phyloP scores from a whole-genome alignment of 2,329 filamentous ascomycete species.

The Colletotrichum orbiculare region DNA sequence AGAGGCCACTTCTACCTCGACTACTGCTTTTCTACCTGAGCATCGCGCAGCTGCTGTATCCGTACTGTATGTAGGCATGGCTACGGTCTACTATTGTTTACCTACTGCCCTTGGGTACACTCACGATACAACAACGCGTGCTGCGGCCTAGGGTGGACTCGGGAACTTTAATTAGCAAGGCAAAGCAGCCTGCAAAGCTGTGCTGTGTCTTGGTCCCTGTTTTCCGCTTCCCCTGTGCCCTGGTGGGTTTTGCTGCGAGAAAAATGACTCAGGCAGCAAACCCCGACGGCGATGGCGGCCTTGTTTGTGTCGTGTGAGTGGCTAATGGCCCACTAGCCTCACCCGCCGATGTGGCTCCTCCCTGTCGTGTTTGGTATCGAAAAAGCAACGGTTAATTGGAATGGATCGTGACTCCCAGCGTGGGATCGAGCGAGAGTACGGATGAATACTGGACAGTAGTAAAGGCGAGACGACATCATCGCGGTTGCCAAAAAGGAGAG shows the following conservation, averaged over 20 bases:
- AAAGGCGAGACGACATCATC: too few species aligned
- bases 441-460: neutral
- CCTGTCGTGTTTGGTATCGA: slow-evolving; percentile 18
- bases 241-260: neutral
- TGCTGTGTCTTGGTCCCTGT: slow-evolving; percentile 5
- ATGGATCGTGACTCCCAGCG: slow-evolving; percentile 24
- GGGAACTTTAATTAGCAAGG: slow-evolving; percentile 37
- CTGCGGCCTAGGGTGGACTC: slow-evolving; percentile 30
- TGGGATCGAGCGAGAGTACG: too few species aligned
- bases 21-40: too few species aligned
- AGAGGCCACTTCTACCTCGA: too few species aligned
- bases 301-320: slow-evolving; percentile 22
- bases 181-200: neutral
- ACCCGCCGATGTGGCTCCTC: slow-evolving; percentile 25
- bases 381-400: slow-evolving; percentile 28
- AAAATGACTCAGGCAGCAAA: slow-evolving; percentile 36
- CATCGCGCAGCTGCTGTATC: too few species aligned
- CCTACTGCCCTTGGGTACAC: too few species aligned
- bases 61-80: too few species aligned
- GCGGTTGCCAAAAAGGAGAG: too few species aligned
- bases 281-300: slow-evolving; percentile 13
- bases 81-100: too few species aligned
- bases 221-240: neutral
- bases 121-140: too few species aligned
- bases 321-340: slow-evolving; percentile 33